Evolutionary conservation across 1,139 yeast genomes (phyloP).

Genomic region (Hanseniaspora uvarum): DNA sequence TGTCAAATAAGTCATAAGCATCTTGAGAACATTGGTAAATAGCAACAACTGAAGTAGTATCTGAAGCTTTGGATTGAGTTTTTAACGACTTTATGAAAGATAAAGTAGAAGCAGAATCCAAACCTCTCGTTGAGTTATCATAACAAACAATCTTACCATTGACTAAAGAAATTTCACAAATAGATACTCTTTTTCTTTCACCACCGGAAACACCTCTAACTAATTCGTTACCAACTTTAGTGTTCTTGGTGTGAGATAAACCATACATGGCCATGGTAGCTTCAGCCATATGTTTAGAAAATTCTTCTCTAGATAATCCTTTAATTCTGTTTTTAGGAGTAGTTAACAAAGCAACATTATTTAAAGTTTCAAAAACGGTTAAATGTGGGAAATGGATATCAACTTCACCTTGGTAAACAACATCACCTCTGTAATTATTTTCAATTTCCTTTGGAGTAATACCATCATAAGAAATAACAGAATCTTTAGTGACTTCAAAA

Average conservation of each 20-base stretch:
- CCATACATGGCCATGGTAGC: conserved; percentile 38
- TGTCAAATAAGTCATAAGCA: conserved; percentile 65
- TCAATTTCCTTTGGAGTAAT: conserved; percentile 37
- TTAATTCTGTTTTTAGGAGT: conserved; percentile 34
- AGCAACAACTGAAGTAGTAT: conserved; percentile 56
- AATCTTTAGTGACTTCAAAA: conserved; percentile 42
- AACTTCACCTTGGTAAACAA: conserved; percentile 40
- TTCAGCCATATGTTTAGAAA: conserved; percentile 33
- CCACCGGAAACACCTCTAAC: conserved; percentile 40
- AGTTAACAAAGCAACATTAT: conserved; percentile 27
- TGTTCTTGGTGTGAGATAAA: conserved; percentile 35
- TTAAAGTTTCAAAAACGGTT: conserved; percentile 39
- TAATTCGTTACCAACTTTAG: conserved; percentile 38
- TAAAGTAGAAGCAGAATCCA: conserved; percentile 65
- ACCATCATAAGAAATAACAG: conserved; percentile 37
- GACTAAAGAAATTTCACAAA: conserved; percentile 56
- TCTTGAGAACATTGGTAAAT: conserved; percentile 52
- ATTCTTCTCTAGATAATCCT: conserved; percentile 32
- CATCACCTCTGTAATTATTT: conserved; percentile 47
- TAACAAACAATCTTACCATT: conserved; percentile 58
- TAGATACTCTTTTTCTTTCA: conserved; percentile 43
- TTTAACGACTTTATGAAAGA: conserved; percentile 65
- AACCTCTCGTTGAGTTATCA: conserved; percentile 69
- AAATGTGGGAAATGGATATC: conserved; percentile 42
- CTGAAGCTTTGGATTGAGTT: conserved; percentile 48